A percentile compares a stretch with the other conserved stretches of the same genome.
These are phyloP conservation scores for Neurospora sp. DNA, from an alignment of 495 filamentous ascomycete genomes.

Conservation along the genomic window DNA sequence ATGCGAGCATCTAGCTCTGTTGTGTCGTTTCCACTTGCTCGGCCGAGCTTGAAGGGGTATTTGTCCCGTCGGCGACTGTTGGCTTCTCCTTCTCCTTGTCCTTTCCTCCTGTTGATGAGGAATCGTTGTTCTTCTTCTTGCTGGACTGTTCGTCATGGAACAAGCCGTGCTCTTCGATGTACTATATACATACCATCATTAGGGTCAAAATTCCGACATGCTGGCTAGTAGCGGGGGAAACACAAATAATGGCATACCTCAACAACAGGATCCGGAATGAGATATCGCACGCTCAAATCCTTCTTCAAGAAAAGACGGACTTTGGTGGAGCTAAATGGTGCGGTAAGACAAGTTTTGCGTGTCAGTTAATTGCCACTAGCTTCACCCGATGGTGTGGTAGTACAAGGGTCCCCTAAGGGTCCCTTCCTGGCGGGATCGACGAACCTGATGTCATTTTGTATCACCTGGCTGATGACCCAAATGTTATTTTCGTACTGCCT, in stretches of 20 bases:
- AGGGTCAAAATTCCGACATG: conserved; percentile 29
- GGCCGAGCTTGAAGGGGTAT: not conserved
- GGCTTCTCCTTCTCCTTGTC: conserved; percentile 23
- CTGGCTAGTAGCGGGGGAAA: conserved; percentile 7
- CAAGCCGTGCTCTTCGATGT: conserved; percentile 65
- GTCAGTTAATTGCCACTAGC: not conserved
- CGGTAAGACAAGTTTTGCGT: not conserved
- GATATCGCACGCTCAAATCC: conserved; percentile 61
- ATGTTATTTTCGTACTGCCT: conserved; percentile 65
- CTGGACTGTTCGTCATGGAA: conserved; percentile 52
- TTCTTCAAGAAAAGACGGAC: conserved; percentile 73
- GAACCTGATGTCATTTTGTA: conserved; percentile 71
- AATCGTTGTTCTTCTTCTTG: conserved; percentile 23
- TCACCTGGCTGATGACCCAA: conserved; percentile 76
- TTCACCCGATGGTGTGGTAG: not conserved
- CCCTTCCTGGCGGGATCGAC: not conserved
- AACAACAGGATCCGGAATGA: conserved; percentile 19
- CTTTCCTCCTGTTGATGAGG: conserved; percentile 17
- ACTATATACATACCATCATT: conserved; percentile 50
- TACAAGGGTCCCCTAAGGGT: not conserved
- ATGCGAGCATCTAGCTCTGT: not conserved
- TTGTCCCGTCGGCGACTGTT: not conserved
- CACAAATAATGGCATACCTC: conserved; percentile 12
- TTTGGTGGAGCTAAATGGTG: conserved; percentile 54
- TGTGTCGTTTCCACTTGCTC: not conserved